Base-by-base conservation (phyloP, 2,329 filamentous ascomycete species). In the Colletotrichum chlorophyti region DNA sequence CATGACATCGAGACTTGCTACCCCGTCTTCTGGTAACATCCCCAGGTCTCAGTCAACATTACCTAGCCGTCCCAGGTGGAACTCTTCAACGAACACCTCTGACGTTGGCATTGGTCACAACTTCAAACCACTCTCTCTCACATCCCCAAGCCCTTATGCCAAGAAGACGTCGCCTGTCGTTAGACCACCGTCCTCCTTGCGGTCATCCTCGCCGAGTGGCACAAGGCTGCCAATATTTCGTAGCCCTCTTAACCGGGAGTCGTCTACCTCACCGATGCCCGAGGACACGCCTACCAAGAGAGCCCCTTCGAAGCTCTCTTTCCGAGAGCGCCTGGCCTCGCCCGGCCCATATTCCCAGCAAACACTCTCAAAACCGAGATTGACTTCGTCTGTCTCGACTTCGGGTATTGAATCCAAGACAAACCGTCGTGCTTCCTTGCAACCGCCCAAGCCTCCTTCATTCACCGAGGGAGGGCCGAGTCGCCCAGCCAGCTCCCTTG, bases 21-120 rank as follows among this genome's bases (percentile, higher is more conserved):
- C 62, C 65, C 70, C 57, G 65, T 76, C 72, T 63, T 73, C 66
- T 43, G 37, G 42, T 52, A 71, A 66, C 53, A 66, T 76, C 45
- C 70, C 80, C 52, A 77, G 81, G 47, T 76, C 82, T 53, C 68
- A 76, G 34, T 75, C 79, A 2, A 78, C 77, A 10, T 64, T 79
- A 29, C 70, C 82, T 55, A 79, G 83, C 54, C 85, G 89, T 47
- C 91, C 91, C 4, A 83, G 86, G 57, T 95, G 91, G 91, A 94
- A 88, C 68, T 69, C 67, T 10, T 90, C 87, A 26, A 84, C 86
- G 6, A 91, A 89, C 65, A 82, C 84, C 5, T 75, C 76, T 6
- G 82, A 86, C 60, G 76, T 86, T n/a, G 81, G 88, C 27, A 83
- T 84, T n/a, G 86, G 87, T 23, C 87, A 90, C 70, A 85, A 85